Base-by-base conservation (phyloP, 306 rosid species). In the Mimosa bimucronata region DNA sequence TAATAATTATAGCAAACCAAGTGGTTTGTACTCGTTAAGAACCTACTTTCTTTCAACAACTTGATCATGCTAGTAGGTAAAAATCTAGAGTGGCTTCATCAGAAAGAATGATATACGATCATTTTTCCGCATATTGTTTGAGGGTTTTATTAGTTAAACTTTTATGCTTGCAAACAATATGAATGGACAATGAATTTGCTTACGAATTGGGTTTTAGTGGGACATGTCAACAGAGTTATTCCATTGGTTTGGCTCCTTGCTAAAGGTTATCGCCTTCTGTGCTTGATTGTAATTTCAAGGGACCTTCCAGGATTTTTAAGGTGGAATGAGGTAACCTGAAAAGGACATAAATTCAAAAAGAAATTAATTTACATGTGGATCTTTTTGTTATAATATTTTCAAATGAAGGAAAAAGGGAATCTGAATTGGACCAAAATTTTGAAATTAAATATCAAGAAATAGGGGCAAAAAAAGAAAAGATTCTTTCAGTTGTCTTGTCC, bases 401-500 rank as follows among this genome's bases (percentile, higher is more conserved):
- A 80, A 66, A n/a, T 25, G 29, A 52, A 71, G 46, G 6, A 55
- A 14, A 25, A 61, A 6, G 19, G 37, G 19, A 28, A 28, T 61
- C 14, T 12, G 2, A 60, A 61, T 16, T 14, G 29, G 52, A 31
- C 37, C 50, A 31, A 72, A 40, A 29, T 52, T 60, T 28, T 64
- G 65, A 48, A 64, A 71, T 69, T 72, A 64, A 50, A 7, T 21
- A 72, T 53, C 25, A 66, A 19, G 31, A 78, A 61, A 41, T 62
- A 53, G 64, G 29, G 30, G 64, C 64, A 34, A 37, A 52, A 41
- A 78, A 74, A 30, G 29, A 79, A 75, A 34, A 53, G 10, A 57
- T 77, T 71, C 80, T 61, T 60, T 61, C 68, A 48, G 78, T 46
- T 76, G 79, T 67, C 41, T 29, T 72, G 79, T 40, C 50, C 55